A percentile compares a stretch with the other conserved stretches of the same genome.
Evolutionary conservation across 176 grass and related monocot species (phyloP).

Genomic region (Rhipidocladum racemiflorum): DNA sequence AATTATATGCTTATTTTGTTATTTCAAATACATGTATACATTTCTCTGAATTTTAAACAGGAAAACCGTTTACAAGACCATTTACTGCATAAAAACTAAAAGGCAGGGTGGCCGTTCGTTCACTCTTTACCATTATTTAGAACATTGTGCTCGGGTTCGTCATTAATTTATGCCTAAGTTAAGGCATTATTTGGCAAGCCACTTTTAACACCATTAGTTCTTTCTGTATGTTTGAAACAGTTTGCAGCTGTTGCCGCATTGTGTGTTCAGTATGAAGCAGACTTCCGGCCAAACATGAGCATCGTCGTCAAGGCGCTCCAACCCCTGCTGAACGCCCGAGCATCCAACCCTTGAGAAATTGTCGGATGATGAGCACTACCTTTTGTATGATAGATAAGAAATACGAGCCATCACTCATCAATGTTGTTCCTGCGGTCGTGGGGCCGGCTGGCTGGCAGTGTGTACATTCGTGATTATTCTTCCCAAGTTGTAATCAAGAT

Average conservation of each 20-base stretch:
- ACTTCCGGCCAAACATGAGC: slow-evolving; percentile 81
- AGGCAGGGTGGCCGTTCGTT: no score
- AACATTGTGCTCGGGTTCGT: neutral
- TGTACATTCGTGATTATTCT: slow-evolving; percentile 52
- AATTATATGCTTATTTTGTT: no score
- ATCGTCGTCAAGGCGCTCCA: slow-evolving; percentile 81
- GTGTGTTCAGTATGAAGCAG: slow-evolving; percentile 84
- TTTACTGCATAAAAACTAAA: no score
- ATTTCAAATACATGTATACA: no score
- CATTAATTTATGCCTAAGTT: neutral
- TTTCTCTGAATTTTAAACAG: no score
- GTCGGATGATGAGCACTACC: slow-evolving; percentile 37
- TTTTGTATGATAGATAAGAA: slow-evolving; percentile 51
- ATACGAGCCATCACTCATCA: neutral
- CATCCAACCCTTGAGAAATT: slow-evolving; percentile 32
- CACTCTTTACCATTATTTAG: no score
- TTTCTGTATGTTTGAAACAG: slow-evolving; percentile 43
- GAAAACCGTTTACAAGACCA: no score
- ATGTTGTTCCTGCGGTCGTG: neutral
- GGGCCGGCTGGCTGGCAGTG: slow-evolving; percentile 27
- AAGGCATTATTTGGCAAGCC: neutral
- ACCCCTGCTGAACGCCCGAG: slow-evolving; percentile 64
- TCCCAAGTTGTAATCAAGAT: slow-evolving; percentile 37
- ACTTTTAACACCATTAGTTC: slow-evolving; percentile 1
- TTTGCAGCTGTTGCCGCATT: slow-evolving; percentile 70